phyloP scores from a whole-genome alignment of 169 alveolate genomes.

The Theileria orientalis region DNA sequence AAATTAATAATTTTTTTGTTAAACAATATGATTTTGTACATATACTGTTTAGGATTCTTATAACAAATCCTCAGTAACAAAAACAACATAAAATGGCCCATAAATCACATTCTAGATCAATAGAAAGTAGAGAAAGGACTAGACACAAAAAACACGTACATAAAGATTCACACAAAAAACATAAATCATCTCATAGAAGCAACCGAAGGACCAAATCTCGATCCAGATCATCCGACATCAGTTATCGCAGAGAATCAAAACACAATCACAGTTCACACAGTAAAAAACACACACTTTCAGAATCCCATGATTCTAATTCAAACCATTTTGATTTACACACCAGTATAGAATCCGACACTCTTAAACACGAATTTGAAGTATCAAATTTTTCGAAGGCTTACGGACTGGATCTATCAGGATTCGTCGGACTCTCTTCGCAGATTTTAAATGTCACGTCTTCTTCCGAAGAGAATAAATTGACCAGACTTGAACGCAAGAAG shows the following conservation, averaged over 20 bases:
- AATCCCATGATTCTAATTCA: neutral
- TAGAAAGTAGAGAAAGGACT: neutral
- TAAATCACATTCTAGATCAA: neutral
- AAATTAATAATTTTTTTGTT: too few species aligned
- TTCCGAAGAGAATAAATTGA: conserved; percentile 9
- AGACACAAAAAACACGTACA: neutral
- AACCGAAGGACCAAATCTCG: neutral
- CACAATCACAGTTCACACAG: neutral
- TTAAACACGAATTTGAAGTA: conserved; percentile 32
- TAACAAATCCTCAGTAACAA: too few species aligned
- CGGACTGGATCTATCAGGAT: conserved; percentile 50
- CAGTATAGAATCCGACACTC: neutral
- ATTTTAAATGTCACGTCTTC: conserved; percentile 12
- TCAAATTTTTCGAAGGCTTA: conserved; percentile 42
- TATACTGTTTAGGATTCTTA: too few species aligned
- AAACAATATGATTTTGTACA: too few species aligned
- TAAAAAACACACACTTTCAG: neutral
- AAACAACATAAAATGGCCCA: neutral
- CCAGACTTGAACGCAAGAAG: conserved; percentile 22
- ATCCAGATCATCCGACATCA: neutral
- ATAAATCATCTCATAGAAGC: neutral
- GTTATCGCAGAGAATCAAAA: too few species aligned
- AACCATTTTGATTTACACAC: neutral
- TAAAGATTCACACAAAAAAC: neutral
- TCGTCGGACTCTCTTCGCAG: conserved; percentile 37